Conservation (phyloP, 31 red algal species). For the Odonthalia washingtoniensis region DNA sequence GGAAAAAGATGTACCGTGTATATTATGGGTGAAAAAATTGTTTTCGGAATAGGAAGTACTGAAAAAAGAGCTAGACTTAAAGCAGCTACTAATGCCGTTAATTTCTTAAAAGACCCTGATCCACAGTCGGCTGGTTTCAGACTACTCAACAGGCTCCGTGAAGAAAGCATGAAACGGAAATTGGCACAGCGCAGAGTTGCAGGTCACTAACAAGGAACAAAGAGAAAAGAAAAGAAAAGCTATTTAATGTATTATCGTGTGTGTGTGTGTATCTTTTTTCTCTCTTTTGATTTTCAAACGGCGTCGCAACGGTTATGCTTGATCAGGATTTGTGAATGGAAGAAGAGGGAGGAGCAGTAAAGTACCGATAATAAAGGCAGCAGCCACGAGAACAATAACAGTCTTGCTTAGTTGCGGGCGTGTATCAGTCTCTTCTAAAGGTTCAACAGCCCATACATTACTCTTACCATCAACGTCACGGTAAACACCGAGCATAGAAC, state of each 20-base stretch:
- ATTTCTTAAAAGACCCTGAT: slow-evolving; percentile 9
- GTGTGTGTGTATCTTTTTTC: too few relatives aligned
- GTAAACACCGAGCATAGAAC: slow-evolving; percentile 72
- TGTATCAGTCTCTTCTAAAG: slow-evolving; percentile 60
- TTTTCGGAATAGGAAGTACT: slow-evolving; percentile 38
- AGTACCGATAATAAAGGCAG: slow-evolving; percentile 55
- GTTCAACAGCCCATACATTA: slow-evolving; percentile 96
- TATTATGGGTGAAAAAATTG: slow-evolving; percentile 57
- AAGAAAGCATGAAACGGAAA: slow-evolving; percentile 1
- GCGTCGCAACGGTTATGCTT: too few relatives aligned
- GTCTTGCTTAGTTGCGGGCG: slow-evolving; percentile 56
- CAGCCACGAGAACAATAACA: slow-evolving; percentile 50
- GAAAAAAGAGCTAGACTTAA: slow-evolving; percentile 56
- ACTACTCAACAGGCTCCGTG: slow-evolving; percentile 3
- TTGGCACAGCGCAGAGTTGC: background rate
- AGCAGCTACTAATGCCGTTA: slow-evolving; percentile 39
- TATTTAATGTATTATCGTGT: too few relatives aligned
- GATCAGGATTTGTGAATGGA: slow-evolving; percentile 86
- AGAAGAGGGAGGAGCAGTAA: slow-evolving; percentile 69
- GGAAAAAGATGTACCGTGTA: background rate
- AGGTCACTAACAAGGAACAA: too few relatives aligned
- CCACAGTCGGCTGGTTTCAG: background rate
- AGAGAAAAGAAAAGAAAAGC: too few relatives aligned
- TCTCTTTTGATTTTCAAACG: too few relatives aligned
- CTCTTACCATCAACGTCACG: slow-evolving; percentile 86